phyloP scores from a whole-genome alignment of 768 basidiomycete species.

The Phaeotremella fagi region DNA sequence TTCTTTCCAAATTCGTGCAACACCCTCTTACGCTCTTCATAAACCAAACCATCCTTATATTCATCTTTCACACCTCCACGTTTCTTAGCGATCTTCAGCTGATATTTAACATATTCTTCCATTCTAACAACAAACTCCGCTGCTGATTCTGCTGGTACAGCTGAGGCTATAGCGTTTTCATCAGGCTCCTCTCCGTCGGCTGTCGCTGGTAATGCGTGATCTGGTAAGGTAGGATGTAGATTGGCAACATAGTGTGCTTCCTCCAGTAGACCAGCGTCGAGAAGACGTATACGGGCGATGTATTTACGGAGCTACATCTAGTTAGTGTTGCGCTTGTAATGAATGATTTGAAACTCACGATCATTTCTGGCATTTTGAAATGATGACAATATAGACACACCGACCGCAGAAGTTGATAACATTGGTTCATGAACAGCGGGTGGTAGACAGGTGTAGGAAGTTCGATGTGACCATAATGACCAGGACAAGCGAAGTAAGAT shows the following conservation, averaged over 20 bases:
- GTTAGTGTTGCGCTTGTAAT: not conserved
- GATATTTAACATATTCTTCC: conserved; percentile 31
- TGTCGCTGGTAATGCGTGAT: conserved; percentile 9
- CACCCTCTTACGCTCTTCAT: conserved; percentile 74
- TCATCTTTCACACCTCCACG: conserved; percentile 58
- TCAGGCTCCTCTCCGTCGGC: conserved; percentile 52
- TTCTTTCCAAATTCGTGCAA: conserved; percentile 75
- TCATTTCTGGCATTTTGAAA: conserved; percentile 73
- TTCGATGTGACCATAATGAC: conserved; percentile 97
- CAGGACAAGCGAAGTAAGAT: conserved; percentile 90
- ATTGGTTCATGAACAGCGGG: conserved; percentile 88
- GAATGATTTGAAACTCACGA: conserved; percentile 52
- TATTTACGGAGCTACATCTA: conserved; percentile 67
- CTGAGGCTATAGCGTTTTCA: conserved; percentile 49
- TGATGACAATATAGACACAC: conserved; percentile 91
- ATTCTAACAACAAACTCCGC: conserved; percentile 39
- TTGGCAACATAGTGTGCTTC: conserved; percentile 73
- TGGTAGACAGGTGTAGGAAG: conserved; percentile 93
- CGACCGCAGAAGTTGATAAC: conserved; percentile 78
- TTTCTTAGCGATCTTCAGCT: conserved; percentile 26
- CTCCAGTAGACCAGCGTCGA: conserved; percentile 83
- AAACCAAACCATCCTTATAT: conserved; percentile 84
- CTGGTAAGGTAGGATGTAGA: conserved; percentile 52
- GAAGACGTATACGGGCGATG: conserved; percentile 73
- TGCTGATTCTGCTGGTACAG: conserved; percentile 27